phyloP scores from a whole-genome alignment of 768 basidiomycete species.

The Favolaschia claudopus region DNA sequence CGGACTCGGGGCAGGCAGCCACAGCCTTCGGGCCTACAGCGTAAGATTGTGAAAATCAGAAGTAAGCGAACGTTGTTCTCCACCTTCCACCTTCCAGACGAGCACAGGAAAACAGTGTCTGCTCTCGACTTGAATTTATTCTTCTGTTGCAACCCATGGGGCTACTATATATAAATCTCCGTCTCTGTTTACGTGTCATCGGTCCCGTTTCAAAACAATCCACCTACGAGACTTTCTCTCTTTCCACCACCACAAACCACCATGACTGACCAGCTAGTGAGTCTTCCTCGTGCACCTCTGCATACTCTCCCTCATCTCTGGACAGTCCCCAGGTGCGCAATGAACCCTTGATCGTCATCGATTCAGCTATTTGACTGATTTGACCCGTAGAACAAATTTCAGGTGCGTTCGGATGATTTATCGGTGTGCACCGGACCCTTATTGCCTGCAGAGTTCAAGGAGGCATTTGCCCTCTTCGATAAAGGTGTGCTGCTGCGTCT shows the following conservation, averaged over 20 bases:
- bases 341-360: constrained; percentile 15
- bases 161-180: constrained; percentile 1
- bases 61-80: too few relatives aligned
- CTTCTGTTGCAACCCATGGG: too few relatives aligned
- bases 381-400: constrained; percentile 81
- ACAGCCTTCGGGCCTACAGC: too few relatives aligned
- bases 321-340: constrained; percentile 64
- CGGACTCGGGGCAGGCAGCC: too few relatives aligned
- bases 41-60: too few relatives aligned
- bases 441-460: constrained; percentile 86
- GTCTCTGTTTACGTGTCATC: constrained; percentile 2
- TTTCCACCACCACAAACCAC: constrained; percentile 19
- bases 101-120: too few relatives aligned
- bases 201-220: constrained; percentile 15
- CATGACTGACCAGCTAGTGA: constrained; percentile 68
- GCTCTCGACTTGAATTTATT: too few relatives aligned
- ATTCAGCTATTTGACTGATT: constrained; percentile 7
- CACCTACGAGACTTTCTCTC: constrained; percentile 3
- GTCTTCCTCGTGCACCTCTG: constrained; percentile 30
- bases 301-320: constrained; percentile 17
- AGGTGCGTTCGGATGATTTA: constrained; percentile 55
- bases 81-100: too few relatives aligned
- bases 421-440: background rate
- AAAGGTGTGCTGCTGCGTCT: constrained; percentile 66
- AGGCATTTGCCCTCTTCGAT: constrained; percentile 98